Conservation (phyloP, 441 rosid genomes). For the Francoa sonchifolia region DNA sequence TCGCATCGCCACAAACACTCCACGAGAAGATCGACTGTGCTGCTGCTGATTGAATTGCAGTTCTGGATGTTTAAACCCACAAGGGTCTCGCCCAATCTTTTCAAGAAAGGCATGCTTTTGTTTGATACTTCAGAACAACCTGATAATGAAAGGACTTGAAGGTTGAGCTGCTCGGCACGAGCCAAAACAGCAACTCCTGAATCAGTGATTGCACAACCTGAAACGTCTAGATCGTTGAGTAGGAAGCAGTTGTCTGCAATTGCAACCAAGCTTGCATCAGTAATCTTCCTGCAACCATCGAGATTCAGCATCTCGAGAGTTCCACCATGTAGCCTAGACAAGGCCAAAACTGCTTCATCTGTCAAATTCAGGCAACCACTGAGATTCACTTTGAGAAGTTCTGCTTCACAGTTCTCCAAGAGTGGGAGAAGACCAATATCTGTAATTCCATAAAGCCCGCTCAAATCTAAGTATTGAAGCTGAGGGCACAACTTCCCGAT, state of each 20-base stretch:
- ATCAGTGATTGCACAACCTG: constrained; percentile 61
- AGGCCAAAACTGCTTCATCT: constrained; percentile 44
- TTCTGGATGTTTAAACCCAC: constrained; percentile 80
- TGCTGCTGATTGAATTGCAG: constrained; percentile 68
- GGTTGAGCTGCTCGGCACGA: constrained; percentile 49
- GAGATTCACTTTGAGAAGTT: constrained; percentile 65
- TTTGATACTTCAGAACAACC: constrained; percentile 62
- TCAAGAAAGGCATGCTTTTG: constrained; percentile 44
- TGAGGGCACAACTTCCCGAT: constrained; percentile 66
- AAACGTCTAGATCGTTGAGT: constrained; percentile 70
- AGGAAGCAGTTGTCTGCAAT: constrained; percentile 60
- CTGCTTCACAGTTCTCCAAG: constrained; percentile 48
- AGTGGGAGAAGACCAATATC: constrained; percentile 70
- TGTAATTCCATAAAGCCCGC: constrained; percentile 51
- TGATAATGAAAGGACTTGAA: constrained; percentile 74
- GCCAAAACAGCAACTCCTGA: constrained; percentile 51
- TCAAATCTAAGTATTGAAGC: constrained; percentile 65
- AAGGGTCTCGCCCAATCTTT: constrained; percentile 57
- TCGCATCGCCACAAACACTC: constrained; percentile 88
- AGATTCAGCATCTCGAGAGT: constrained; percentile 68
- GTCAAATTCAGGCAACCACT: constrained; percentile 59
- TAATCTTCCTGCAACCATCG: constrained; percentile 84
- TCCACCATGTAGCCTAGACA: constrained; percentile 53
- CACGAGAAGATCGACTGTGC: constrained; percentile 38
- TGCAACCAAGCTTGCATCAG: constrained; percentile 56